These are phyloP conservation scores for Pseudogymnoascus sp. DNA, from an alignment of 2,329 filamentous ascomycete species.

Conservation along the genomic window DNA sequence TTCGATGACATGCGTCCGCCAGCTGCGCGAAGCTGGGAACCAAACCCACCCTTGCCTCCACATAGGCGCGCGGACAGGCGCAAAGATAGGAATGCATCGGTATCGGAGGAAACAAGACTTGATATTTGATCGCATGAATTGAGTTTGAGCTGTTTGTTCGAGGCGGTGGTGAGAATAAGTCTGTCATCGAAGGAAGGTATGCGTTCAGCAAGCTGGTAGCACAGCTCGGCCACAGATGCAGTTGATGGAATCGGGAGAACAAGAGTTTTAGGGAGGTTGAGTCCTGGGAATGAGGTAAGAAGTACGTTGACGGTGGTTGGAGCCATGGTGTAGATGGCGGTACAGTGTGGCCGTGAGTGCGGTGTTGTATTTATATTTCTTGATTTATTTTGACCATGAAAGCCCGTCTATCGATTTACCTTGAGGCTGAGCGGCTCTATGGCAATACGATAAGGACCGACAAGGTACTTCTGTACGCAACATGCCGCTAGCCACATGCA, in stretches of 20 bases:
- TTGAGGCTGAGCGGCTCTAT: not conserved
- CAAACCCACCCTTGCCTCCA: slow-evolving; percentile 96
- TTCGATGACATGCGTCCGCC: slow-evolving; percentile 97
- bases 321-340: slow-evolving; percentile 38
- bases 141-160: slow-evolving; percentile 59
- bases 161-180: slow-evolving; percentile 73
- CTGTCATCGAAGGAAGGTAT: slow-evolving; percentile 49
- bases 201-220: slow-evolving; percentile 51
- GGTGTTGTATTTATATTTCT: not conserved
- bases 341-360: not conserved
- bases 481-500: not conserved
- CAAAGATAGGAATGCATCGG: slow-evolving; percentile 69
- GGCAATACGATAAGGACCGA: not conserved
- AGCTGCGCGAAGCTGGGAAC: slow-evolving; percentile 90
- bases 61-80: slow-evolving; percentile 71
- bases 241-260: slow-evolving; percentile 62
- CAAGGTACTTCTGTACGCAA: not conserved
- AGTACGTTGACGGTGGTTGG: slow-evolving; percentile 65
- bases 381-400: not conserved
- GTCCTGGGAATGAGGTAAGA: slow-evolving; percentile 73
- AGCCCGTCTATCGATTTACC: slow-evolving; percentile 1
- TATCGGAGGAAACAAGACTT: slow-evolving; percentile 46
- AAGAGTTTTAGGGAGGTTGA: slow-evolving; percentile 74
- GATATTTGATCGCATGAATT: slow-evolving; percentile 48
- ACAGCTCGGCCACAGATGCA: slow-evolving; percentile 60